Evolutionary conservation across 2,329 filamentous ascomycete species (phyloP).

Genomic region (Catunica adiposa): DNA sequence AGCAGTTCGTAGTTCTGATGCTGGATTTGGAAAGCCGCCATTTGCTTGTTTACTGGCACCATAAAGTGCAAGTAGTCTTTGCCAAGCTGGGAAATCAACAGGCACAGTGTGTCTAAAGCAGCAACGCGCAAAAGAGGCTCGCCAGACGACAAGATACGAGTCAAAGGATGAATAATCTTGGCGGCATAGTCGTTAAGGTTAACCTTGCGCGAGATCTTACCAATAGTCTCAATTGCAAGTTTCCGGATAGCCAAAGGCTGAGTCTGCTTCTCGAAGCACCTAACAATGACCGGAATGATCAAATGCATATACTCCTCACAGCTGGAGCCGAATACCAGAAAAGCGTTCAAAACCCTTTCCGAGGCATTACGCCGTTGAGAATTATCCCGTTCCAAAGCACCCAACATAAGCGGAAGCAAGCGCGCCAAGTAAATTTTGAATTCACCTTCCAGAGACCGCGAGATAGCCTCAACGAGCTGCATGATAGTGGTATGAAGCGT

Average conservation of each 20-base stretch:
- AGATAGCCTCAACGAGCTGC: constrained; percentile 82
- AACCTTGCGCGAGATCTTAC: constrained; percentile 84
- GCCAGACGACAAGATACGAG: constrained; percentile 57
- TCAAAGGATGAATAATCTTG: constrained; percentile 87
- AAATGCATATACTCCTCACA: constrained; percentile 98
- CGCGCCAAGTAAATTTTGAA: constrained; percentile 93
- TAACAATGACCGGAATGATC: constrained; percentile 88
- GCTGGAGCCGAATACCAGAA: constrained; percentile 88
- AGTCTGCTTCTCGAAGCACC: constrained; percentile 77
- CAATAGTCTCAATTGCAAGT: constrained; percentile 84
- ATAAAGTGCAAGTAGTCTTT: constrained; percentile 93
- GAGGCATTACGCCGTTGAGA: constrained; percentile 63
- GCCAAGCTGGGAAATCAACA: constrained; percentile 87
- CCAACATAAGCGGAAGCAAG: constrained; percentile 82
- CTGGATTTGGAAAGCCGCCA: constrained; percentile 64
- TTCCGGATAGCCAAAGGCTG: constrained; percentile 68
- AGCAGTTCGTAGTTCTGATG: constrained; percentile 87
- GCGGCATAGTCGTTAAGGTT: constrained; percentile 95
- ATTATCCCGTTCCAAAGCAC: constrained; percentile 73
- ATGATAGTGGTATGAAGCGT: constrained; percentile 83
- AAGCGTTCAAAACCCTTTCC: constrained; percentile 82
- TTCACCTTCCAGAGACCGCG: constrained; percentile 83
- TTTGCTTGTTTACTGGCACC: constrained; percentile 75
- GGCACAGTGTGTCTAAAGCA: constrained; percentile 85
- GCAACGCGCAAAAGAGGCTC: constrained; percentile 62